Base-by-base conservation (phyloP, 2,329 filamentous ascomycete genomes). In the Pseudogymnoascus sp. region DNA sequence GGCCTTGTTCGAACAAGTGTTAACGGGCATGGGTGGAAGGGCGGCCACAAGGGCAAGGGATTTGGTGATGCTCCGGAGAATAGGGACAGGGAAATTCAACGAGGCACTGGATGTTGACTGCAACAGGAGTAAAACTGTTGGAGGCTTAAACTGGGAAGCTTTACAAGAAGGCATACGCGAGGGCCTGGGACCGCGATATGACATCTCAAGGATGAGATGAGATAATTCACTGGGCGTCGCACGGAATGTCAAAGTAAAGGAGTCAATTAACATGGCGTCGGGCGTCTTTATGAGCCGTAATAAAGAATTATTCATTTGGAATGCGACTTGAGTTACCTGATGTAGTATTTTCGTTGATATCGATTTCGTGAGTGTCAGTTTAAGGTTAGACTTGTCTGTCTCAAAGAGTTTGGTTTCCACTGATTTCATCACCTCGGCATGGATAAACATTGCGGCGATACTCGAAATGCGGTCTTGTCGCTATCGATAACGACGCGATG, bases 1-100 rank as follows among this genome's bases (percentile, higher is more conserved):
- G 70, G 71, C 70, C 4, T 93, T 89, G 87, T 84, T 95, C 64
- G 84, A 87, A 66, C 82, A 87, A 25, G 87, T 82, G 62, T 75
- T 95, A 37, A 77, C 83, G 0, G 76, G 77, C 4, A 87, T 88
- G 9, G 83, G 84, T 47, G 88, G 88, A 2, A 84, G 83, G 68
- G 80, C 77, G 41, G 74, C 88, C 6, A 83, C 81, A 64, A 83
- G 82, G 22, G 85, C 88, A 3, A 86, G 83, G 69, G 90, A 93
- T 67, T 89, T 88, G 0, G 77, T 91, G 1, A 78, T 91, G 66
- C 87, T 91, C 80, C 83, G 89, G 66, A 83, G 81, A 64, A 84
- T 94, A 64, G 85, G 86, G 1, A 86, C 80, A 9, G 87, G 89
- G 11, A 83, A 78, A 61, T 77, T 85, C 60, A 70, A 71, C 1